Conservation (phyloP, 2,329 filamentous ascomycete species). For the Phoma sp. region DNA sequence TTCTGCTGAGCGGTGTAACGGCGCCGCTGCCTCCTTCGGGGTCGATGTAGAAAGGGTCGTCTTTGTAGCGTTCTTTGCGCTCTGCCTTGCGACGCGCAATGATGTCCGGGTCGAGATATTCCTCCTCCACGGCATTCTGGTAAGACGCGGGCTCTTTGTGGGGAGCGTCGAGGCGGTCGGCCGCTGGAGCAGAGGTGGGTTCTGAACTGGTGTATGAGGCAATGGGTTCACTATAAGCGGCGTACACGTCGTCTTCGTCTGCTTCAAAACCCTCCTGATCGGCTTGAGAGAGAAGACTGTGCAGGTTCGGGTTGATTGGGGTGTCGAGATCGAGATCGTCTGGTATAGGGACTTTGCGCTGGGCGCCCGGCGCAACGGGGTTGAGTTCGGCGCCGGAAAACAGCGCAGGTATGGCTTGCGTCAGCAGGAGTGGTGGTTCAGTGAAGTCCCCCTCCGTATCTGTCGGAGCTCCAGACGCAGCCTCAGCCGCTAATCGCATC, state of each 20-base stretch:
- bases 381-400: conserved; percentile 90
- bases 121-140: conserved; percentile 53
- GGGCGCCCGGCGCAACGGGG: conserved; percentile 82
- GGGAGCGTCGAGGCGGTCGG: conserved; percentile 52
- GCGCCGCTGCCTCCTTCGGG: conserved; percentile 61
- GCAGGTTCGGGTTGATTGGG: conserved; percentile 79
- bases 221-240: conserved; percentile 54
- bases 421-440: conserved; percentile 82
- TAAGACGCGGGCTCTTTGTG: conserved; percentile 50
- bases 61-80: conserved; percentile 79
- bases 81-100: conserved; percentile 77
- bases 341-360: conserved; percentile 84
- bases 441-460: conserved; percentile 69
- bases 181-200: conserved; percentile 44
- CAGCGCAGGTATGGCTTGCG: conserved; percentile 86
- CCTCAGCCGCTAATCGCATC: conserved; percentile 84
- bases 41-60: conserved; percentile 94
- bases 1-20: conserved; percentile 80
- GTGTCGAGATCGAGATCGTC: conserved; percentile 78
- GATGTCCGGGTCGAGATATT: conserved; percentile 75
- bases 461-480: conserved; percentile 65
- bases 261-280: conserved; percentile 53
- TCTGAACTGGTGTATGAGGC: conserved; percentile 28
- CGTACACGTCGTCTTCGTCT: conserved; percentile 54
- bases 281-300: conserved; percentile 65